Evolutionary conservation across 1,284 basidiomycete genomes (phyloP).

Genomic region (Phellinidium pouzarii): DNA sequence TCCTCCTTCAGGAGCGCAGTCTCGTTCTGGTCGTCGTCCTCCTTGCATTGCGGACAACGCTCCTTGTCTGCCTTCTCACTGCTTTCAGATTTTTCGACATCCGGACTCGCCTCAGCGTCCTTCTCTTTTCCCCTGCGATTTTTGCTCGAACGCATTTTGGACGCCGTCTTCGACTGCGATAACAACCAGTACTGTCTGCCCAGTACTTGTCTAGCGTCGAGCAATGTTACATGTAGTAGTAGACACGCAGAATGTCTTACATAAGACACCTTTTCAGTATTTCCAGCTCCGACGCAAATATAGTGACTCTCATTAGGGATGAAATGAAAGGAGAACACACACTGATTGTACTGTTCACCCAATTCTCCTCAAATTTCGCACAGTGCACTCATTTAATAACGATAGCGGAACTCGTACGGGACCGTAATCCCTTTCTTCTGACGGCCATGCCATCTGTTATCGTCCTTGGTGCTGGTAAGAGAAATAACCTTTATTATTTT

Average conservation of each 20-base stretch:
- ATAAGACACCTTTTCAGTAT: too few relatives aligned
- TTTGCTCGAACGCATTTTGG: constrained; percentile 6
- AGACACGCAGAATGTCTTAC: not conserved
- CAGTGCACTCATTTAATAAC: too few relatives aligned
- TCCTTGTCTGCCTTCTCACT: constrained; percentile 12
- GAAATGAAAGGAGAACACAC: too few relatives aligned
- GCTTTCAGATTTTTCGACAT: not conserved
- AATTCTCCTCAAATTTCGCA: not conserved
- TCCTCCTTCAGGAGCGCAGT: constrained; percentile 15
- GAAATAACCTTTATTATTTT: not conserved
- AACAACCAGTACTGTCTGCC: not conserved
- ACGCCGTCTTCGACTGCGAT: not conserved
- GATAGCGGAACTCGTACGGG: too few relatives aligned
- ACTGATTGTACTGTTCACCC: too few relatives aligned
- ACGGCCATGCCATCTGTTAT: constrained; percentile 12
- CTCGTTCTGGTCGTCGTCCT: constrained; percentile 10
- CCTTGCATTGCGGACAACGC: constrained; percentile 20
- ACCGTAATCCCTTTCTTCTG: not conserved
- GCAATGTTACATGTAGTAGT: not conserved
- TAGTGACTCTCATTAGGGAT: too few relatives aligned
- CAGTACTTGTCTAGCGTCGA: not conserved
- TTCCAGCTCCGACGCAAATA: too few relatives aligned
- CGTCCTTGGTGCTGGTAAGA: constrained; percentile 14
- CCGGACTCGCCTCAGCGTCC: not conserved
- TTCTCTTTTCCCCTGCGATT: constrained; percentile 2